Base-by-base conservation (phyloP, 2,329 filamentous ascomycete genomes). In the Claviceps sp. region DNA sequence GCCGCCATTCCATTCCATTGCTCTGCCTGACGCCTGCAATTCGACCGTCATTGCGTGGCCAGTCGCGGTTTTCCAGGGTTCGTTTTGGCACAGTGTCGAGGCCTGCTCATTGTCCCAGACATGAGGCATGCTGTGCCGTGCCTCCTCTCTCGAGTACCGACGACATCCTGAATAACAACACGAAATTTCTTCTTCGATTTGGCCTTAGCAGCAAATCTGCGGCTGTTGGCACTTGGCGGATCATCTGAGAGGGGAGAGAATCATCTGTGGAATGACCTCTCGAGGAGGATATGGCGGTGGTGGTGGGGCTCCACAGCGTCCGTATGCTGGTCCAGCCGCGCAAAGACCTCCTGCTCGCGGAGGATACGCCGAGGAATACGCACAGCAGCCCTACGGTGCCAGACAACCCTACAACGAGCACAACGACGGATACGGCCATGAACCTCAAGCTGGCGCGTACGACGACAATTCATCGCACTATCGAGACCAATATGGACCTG, bases 271-370 rank as follows among this genome's bases (percentile, higher is more conserved):
- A 16, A 80, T 80, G 76, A 73, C 75, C 46, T 78, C 77, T 60
- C 71, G 76, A 56, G 70, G 68, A 55, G 71, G 67, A 55, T 76
- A 74, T 49, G 56, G 57, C 22, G 58, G 53, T 11, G 56, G 57
- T 24, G 58, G 53, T 8, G 56, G 58, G 54, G 67, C 59, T 45
- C 70, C 73, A 50, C 70, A 75, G 59, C 71, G 72, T 53, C 70
- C 71, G n/a, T 76, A 77, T 59, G 69, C 67, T 55, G 73, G 73
- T 40, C 70, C 68, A 37, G 71, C 69, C 50, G 68, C 68, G 45
- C 71, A 70, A 51, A 65, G 71, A 51, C 65, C 68, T 47, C 61
- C 59, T 47, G 68, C 69, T 41, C 48, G 38, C 11, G 52, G 70
- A 69, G 60, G 65, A 58, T 61, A 61, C 47, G 60, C 58, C 53